Conservation (phyloP, 2,329 filamentous ascomycete genomes). For the Stagonosporopsis cucurbitacearum region DNA sequence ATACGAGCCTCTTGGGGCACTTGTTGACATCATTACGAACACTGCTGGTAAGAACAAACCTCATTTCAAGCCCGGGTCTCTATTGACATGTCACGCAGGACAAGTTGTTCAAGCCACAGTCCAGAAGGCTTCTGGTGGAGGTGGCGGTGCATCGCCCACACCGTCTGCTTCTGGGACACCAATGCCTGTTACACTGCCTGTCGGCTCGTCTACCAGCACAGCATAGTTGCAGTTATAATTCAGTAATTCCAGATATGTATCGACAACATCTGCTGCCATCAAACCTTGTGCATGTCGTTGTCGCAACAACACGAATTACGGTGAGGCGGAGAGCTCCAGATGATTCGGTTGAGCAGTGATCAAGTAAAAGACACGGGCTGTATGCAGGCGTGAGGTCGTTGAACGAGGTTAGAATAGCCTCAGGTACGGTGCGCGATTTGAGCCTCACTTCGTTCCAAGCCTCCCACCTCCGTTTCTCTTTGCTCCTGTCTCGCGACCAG, state of each 20-base stretch:
- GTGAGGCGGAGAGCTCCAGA: too few relatives aligned
- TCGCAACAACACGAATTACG: background rate
- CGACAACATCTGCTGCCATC: background rate
- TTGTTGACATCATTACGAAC: conserved; percentile 65
- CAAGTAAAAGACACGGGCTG: too few relatives aligned
- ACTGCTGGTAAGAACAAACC: conserved; percentile 40
- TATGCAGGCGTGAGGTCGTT: background rate
- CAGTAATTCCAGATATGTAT: background rate
- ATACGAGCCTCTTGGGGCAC: conserved; percentile 57
- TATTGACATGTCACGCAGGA: conserved; percentile 35
- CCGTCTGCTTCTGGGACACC: conserved; percentile 26
- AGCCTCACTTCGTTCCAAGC: background rate
- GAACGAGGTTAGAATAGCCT: background rate
- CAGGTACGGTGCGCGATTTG: background rate
- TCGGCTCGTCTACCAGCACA: conserved; percentile 34
- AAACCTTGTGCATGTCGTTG: background rate
- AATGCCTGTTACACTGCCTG: conserved; percentile 41
- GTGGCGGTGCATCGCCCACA: conserved; percentile 29
- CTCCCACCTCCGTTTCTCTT: too few relatives aligned
- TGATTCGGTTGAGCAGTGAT: too few relatives aligned
- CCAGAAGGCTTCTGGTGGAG: conserved; percentile 38
- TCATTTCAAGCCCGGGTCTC: background rate
- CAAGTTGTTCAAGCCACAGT: conserved; percentile 62
- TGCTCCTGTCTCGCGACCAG: too few relatives aligned
- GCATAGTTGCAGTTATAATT: conserved; percentile 8